Percentiles rank a stretch among this genome's conserved stretches.
phyloP scores from a whole-genome alignment of 1,284 basidiomycete genomes.

The Papiliotrema fonsecae region DNA sequence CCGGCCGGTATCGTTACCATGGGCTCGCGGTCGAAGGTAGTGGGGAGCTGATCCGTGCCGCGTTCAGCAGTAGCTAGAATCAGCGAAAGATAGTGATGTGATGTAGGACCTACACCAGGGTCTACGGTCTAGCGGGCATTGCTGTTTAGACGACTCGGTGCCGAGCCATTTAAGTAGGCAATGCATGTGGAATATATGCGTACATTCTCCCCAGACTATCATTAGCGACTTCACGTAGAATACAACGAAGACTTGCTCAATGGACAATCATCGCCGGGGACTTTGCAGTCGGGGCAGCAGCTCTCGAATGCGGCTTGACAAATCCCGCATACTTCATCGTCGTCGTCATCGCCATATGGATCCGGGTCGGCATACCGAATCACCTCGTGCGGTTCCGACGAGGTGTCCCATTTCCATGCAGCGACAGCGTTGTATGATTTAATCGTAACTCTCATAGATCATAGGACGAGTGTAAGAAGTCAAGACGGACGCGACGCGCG shows the following conservation, averaged over 20 bases:
- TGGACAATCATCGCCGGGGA: slow-evolving; percentile 94
- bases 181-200: slow-evolving; percentile 92
- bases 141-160: slow-evolving; percentile 76
- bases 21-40: slow-evolving; percentile 32
- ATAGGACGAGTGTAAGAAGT: background rate
- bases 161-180: slow-evolving; percentile 91
- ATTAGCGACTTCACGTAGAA: background rate
- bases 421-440: slow-evolving; percentile 43
- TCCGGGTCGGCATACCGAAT: slow-evolving; percentile 19
- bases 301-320: slow-evolving; percentile 86
- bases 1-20: slow-evolving; percentile 34
- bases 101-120: slow-evolving; percentile 68
- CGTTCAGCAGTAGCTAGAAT: slow-evolving; percentile 37
- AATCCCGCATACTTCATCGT: slow-evolving; percentile 88
- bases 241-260: slow-evolving; percentile 72
- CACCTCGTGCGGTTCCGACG: slow-evolving; percentile 38
- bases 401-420: slow-evolving; percentile 47
- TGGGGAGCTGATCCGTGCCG: slow-evolving; percentile 40
- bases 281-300: slow-evolving; percentile 87
- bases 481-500: too few relatives aligned
- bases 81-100: slow-evolving; percentile 1
- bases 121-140: slow-evolving; percentile 90
- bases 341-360: slow-evolving; percentile 52
- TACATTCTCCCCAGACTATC: slow-evolving; percentile 86
- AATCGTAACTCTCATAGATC: slow-evolving; percentile 43